A percentile compares a stretch with the other conserved stretches of the same genome.
phyloP scores from a whole-genome alignment of 169 alveolate genomes.

The Theileria annulata region DNA sequence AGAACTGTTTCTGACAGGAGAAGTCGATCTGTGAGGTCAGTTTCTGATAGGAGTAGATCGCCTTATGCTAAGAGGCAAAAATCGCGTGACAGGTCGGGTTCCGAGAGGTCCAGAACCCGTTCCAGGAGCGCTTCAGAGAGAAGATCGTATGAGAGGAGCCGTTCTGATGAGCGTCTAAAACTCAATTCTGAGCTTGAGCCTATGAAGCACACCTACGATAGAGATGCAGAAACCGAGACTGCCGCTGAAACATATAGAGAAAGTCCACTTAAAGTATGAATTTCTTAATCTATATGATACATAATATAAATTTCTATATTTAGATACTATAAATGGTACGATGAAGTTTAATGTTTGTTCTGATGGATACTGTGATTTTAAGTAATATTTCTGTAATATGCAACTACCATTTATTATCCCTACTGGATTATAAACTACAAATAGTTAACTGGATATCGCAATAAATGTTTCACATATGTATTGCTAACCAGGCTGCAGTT shows the following conservation, averaged over 20 bases:
- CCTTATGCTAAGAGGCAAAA: not conserved
- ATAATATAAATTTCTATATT: too few relatives aligned
- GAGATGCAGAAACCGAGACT: slow-evolving; percentile 11
- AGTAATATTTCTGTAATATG: not conserved
- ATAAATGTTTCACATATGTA: too few relatives aligned
- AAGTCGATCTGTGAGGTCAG: not conserved
- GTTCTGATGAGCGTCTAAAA: slow-evolving; percentile 1
- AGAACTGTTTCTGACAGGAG: not conserved
- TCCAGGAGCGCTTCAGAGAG: slow-evolving; percentile 5
- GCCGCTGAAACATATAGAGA: slow-evolving; percentile 14
- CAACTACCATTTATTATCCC: too few relatives aligned
- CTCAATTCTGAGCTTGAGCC: not conserved
- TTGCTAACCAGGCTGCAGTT: too few relatives aligned
- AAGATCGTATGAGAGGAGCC: slow-evolving; percentile 12
- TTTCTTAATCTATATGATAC: not conserved
- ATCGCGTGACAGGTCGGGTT: not conserved
- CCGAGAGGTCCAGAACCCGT: not conserved
- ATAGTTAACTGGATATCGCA: too few relatives aligned
- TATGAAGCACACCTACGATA: not conserved
- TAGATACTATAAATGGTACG: not conserved
- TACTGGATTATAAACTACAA: too few relatives aligned
- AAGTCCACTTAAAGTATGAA: slow-evolving; percentile 5
- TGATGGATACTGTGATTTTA: not conserved
- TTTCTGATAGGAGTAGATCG: slow-evolving; percentile 3
- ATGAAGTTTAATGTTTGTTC: not conserved